Evolutionary conservation across 495 filamentous ascomycete species (phyloP).

Genomic region (Aspergillus nanangensis): DNA sequence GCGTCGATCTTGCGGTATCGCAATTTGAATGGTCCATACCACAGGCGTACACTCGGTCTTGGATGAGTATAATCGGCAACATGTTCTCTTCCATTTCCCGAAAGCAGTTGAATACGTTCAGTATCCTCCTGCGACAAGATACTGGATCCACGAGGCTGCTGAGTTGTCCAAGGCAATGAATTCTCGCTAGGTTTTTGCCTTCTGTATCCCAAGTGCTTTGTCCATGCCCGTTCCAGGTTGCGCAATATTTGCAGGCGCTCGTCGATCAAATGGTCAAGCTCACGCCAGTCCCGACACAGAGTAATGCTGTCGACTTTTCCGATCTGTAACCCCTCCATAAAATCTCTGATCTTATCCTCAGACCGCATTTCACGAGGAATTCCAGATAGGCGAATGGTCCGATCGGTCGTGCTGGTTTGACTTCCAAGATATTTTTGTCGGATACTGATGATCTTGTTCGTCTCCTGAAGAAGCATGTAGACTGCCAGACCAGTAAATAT

Average conservation of each 20-base stretch:
- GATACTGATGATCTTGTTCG: conserved; percentile 73
- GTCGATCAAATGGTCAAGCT: conserved; percentile 71
- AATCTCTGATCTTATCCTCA: conserved; percentile 78
- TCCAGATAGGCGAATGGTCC: conserved; percentile 86
- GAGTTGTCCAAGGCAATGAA: conserved; percentile 45
- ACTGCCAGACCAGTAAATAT: conserved; percentile 78
- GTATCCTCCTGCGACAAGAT: conserved; percentile 35
- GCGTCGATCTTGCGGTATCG: conserved; percentile 75
- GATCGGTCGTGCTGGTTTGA: conserved; percentile 89
- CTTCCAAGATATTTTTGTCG: conserved; percentile 89
- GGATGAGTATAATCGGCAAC: conserved; percentile 34
- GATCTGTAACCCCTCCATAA: conserved; percentile 82
- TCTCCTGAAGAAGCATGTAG: conserved; percentile 79
- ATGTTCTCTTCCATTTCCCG: conserved; percentile 30
- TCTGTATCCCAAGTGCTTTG: conserved; percentile 57
- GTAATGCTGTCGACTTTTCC: conserved; percentile 91
- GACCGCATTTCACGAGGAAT: conserved; percentile 77
- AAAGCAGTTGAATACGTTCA: conserved; percentile 51
- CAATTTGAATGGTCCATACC: conserved; percentile 75
- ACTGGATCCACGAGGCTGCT: conserved; percentile 36
- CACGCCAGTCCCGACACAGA: conserved; percentile 81
- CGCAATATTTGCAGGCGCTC: conserved; percentile 60
- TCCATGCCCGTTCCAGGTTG: conserved; percentile 83
- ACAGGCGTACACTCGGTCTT: conserved; percentile 68
- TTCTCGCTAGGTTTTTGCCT: conserved; percentile 43